Evolutionary conservation across 1,284 basidiomycete genomes (phyloP), one percentile per base, ranked within the genome.

Genomic region (Cerioporus squamosus): DNA sequence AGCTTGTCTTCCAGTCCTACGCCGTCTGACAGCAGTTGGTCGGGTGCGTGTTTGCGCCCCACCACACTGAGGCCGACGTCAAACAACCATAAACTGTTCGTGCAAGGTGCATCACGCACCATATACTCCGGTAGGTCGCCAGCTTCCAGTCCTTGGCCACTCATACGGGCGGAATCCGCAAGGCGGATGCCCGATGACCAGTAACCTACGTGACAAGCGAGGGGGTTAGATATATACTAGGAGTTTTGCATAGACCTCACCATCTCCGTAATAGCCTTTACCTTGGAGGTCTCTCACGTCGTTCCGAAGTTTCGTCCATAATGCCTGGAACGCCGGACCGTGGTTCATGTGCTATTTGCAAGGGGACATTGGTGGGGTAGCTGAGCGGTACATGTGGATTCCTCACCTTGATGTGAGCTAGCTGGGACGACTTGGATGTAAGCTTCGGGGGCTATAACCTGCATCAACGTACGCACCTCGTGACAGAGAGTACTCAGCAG

Each of bases 401-500:
- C n/a, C 73, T 44, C 70, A 87, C 90, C 80, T 89, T 87, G 60
- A 90, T 90, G 69, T 93, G 91, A 8, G 90, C 90, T 44, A 93
- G 75, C 90, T 91, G 64, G 12, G 14, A 10, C n/a, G 26, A 24
- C 17, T 22, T 18, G 39, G n/a, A n/a, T 9, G n/a, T 52, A 22
- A 51, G 47, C 24, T 12, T 39, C 12, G 49, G 42, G 29, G 46
- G 18, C 20, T 18, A 43, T 23, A 31, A 52, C 24, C 15, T 8
- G 29, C 26, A 15, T 17, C 39, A 15, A 26, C 9, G 43, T 45
- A 70, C 75, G 63, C 44, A 93, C 91, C 81, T 93, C 91, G 67
- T 93, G 91, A 68, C 90, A 93, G n/a, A 93, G 71, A 1, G 86
- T 88, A 61, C 87, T 85, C 78, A 93, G 81, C 20, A 93, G 68